Evolutionary conservation across 208 protist genomes (phyloP).

Genomic region (Herpetomonas samuelpessoai): DNA sequence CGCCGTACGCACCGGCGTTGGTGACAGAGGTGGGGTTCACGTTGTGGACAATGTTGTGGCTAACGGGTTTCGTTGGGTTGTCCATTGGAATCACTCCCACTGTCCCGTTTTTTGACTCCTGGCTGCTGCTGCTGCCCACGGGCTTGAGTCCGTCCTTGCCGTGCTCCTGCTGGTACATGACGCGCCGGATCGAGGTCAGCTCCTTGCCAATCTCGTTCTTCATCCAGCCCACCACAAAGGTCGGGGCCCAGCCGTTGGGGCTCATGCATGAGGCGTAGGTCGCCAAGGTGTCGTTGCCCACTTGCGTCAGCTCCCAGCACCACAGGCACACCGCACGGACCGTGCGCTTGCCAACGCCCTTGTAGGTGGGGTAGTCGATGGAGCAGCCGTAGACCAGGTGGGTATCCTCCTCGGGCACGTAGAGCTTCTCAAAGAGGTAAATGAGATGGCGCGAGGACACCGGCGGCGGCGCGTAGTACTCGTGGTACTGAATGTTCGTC

Average conservation of each 20-base stretch:
- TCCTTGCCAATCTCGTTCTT: slow-evolving; percentile 83
- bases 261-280: slow-evolving; percentile 83
- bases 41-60: not conserved
- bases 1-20: too few relatives aligned
- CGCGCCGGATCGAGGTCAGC: slow-evolving; percentile 44
- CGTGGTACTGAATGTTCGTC: slow-evolving; percentile 65
- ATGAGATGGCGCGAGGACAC: slow-evolving; percentile 70
- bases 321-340: slow-evolving; percentile 45
- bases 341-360: slow-evolving; percentile 26
- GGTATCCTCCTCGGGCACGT: slow-evolving; percentile 53
- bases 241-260: slow-evolving; percentile 81
- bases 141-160: too few relatives aligned
- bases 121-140: too few relatives aligned
- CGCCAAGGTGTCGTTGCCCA: slow-evolving; percentile 43
- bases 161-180: slow-evolving; percentile 54
- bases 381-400: slow-evolving; percentile 82
- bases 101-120: not conserved
- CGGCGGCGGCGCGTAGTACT: slow-evolving; percentile 69
- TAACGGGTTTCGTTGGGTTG: not conserved
- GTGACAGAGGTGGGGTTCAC: too few relatives aligned
- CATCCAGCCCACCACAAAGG: slow-evolving; percentile 84
- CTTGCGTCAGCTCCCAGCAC: slow-evolving; percentile 54
- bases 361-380: slow-evolving; percentile 44
- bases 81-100: not conserved
- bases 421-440: slow-evolving; percentile 70